Conservation (phyloP, 2,329 filamentous ascomycete species). For the Aureobasidium sp. region DNA sequence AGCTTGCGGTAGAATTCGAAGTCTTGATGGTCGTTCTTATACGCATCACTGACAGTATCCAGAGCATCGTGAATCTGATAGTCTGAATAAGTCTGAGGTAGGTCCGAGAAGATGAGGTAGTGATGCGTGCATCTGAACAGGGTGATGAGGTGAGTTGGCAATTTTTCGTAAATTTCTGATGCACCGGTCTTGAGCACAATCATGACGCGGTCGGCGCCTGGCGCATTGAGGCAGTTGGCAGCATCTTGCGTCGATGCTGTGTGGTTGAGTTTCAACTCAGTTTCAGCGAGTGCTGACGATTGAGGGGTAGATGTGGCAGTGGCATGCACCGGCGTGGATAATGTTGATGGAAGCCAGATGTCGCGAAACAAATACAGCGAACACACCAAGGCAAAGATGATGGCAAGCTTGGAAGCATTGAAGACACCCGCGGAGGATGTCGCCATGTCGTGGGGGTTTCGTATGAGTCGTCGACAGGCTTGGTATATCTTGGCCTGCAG, state of each 20-base stretch:
- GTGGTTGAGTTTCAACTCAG: background rate
- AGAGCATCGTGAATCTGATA: too few relatives aligned
- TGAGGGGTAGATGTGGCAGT: background rate
- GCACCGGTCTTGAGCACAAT: too few relatives aligned
- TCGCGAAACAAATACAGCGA: conserved; percentile 20
- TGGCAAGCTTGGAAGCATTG: conserved; percentile 12
- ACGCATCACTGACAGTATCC: too few relatives aligned
- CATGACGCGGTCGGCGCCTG: too few relatives aligned
- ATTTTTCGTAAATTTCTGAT: too few relatives aligned
- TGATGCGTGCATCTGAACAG: too few relatives aligned
- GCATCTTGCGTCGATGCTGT: background rate
- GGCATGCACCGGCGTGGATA: background rate
- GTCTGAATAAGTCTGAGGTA: too few relatives aligned
- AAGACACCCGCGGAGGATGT: conserved; percentile 5
- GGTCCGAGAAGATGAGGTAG: too few relatives aligned
- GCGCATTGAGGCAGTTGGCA: conserved; percentile 15
- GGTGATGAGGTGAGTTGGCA: too few relatives aligned
- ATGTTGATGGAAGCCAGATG: conserved; percentile 17
- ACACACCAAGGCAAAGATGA: conserved; percentile 19
- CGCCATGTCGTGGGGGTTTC: background rate
- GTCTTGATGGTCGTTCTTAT: too few relatives aligned
- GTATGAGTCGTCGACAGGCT: background rate
- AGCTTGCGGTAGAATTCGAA: conserved; percentile 12
- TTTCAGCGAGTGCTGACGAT: background rate
- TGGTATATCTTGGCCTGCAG: conserved; percentile 5